phyloP scores from a whole-genome alignment of 768 basidiomycete genomes.

The Kwoniella mangroviensis region DNA sequence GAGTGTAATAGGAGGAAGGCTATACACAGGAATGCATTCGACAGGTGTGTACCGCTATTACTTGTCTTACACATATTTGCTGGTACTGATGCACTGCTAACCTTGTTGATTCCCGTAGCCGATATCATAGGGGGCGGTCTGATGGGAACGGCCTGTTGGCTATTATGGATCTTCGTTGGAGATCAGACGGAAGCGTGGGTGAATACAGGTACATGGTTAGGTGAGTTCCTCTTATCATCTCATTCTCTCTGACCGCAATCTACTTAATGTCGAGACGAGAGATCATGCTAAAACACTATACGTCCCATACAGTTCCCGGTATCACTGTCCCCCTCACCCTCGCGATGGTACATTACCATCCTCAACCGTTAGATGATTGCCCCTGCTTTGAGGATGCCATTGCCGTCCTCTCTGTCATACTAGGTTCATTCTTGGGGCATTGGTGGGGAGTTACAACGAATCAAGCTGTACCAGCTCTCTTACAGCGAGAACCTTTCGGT shows the following conservation, averaged over 20 bases:
- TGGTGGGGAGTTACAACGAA: slow-evolving; percentile 62
- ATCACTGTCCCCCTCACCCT: slow-evolving; percentile 62
- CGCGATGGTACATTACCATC: slow-evolving; percentile 82
- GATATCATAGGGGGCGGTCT: slow-evolving; percentile 56
- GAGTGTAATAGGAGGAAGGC: slow-evolving; percentile 56
- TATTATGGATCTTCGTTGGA: slow-evolving; percentile 57
- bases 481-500: not conserved
- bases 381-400: slow-evolving; percentile 98
- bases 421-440: slow-evolving; percentile 71
- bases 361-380: slow-evolving; percentile 93
- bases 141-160: slow-evolving; percentile 74
- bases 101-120: slow-evolving; percentile 32
- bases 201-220: slow-evolving; percentile 48
- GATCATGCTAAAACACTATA: not conserved
- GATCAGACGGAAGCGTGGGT: slow-evolving; percentile 60
- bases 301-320: slow-evolving; percentile 51
- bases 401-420: slow-evolving; percentile 80
- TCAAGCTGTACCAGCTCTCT: not conserved
- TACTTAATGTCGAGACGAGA: not conserved
- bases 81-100: not conserved
- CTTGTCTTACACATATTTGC: no score
- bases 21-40: slow-evolving; percentile 59
- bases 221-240: slow-evolving; percentile 38
- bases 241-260: slow-evolving; percentile 38
- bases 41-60: slow-evolving; percentile 36